These are phyloP conservation scores for Helichrysum umbraculigerum DNA, from an alignment of 129 eudicot genomes.

Conservation along the genomic window DNA sequence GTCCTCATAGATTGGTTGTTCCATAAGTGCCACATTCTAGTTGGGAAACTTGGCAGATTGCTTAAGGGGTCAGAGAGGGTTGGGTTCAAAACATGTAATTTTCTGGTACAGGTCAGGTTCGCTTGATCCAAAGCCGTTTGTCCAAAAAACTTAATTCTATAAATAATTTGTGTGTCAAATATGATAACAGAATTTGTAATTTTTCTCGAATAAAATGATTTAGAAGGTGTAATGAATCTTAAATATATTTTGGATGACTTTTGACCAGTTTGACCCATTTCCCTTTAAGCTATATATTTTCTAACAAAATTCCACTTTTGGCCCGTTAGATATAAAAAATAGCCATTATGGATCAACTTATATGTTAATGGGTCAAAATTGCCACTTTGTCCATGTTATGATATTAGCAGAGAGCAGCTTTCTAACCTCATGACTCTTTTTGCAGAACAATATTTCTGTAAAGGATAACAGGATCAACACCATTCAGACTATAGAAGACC, in stretches of 20 bases:
- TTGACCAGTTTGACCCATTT: background rate
- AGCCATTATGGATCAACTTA: background rate
- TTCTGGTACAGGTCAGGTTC: background rate
- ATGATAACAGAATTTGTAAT: background rate
- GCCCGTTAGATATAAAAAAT: background rate
- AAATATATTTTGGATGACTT: background rate
- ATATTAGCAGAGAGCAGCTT: background rate
- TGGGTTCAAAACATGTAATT: background rate
- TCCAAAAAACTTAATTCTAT: background rate
- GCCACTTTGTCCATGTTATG: background rate
- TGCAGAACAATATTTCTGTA: conserved; percentile 64
- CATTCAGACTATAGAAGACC: conserved; percentile 73
- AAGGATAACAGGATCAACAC: conserved; percentile 80
- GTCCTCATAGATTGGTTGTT: background rate
- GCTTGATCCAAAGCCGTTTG: background rate
- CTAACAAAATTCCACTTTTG: background rate
- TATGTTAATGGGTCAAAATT: background rate
- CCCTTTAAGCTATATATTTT: background rate
- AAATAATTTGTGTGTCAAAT: background rate
- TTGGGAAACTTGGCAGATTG: background rate
- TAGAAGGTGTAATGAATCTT: background rate
- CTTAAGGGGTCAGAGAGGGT: too few relatives aligned
- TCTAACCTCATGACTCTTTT: background rate
- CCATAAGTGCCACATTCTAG: background rate
- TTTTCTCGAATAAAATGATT: too few relatives aligned